Evolutionary conservation across 345 rosid genomes (phyloP), one percentile per base, ranked within the genome.

Genomic region (Hibiscus mutabilis): DNA sequence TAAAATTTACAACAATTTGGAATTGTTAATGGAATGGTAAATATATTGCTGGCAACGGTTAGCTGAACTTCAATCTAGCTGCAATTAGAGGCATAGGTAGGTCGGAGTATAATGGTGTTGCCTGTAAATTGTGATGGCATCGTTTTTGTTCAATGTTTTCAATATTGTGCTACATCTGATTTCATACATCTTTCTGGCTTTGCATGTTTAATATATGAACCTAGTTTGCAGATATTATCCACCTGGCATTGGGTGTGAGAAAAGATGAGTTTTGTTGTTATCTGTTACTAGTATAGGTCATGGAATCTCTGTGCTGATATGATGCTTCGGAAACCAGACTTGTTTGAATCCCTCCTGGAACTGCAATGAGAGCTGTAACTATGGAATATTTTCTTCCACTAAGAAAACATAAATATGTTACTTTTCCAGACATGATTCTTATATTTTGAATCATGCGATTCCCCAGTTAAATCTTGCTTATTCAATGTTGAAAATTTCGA

Each of bases 21-120:
- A 2, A 6, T 2, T 59, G 42, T 46, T 40, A 16, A 24, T 53
- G 58, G 18, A 53, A 15, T 57, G 51, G 63, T 13, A 56, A 40
- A 11, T 56, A 22, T 70, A 4, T 46, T 69, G 61, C 7, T 13
- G 33, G 33, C 2, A 37, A 37, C 3, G 51, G n/a, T 40, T 44
- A 55, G 24, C 35, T 14, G 40, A 47, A 47, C 5, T 66, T n/a
- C 35, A 22, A 2, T 9, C 13, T 61, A 33, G 66, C 19, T 61
- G 47, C 66, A 61, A n/a, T n/a, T 61, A 16, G 66, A 61, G 25
- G 24, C 46, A 33, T 18, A 60, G 66, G 46, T 61, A 21, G 66
- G 47, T 61, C 10, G 24, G 24, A n/a, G 66, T 33, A 18, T 61
- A 18, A 33, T 33, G 15, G 46, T 33, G 24, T 60, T 60, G 44